A percentile compares a stretch with the other conserved stretches of the same genome.
These are phyloP conservation scores for Teunomyces pallodes DNA, from an alignment of 805 yeast species.

Conservation along the genomic window DNA sequence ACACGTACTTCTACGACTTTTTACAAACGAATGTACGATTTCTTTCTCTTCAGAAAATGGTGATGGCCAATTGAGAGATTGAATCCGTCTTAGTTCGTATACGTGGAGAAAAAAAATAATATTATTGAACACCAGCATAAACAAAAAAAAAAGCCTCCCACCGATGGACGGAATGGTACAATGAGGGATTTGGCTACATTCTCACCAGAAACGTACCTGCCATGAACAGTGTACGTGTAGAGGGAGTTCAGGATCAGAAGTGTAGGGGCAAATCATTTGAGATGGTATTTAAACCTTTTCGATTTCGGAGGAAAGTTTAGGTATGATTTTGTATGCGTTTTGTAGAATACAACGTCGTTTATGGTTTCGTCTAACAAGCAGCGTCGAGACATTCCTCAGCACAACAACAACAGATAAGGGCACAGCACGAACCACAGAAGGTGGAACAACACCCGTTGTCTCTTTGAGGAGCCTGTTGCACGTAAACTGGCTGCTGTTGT, in stretches of 20 bases:
- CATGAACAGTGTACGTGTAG: neutral
- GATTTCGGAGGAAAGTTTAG: too few species aligned
- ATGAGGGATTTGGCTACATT: neutral
- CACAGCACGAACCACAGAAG: conserved; percentile 15
- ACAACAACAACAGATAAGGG: conserved; percentile 16
- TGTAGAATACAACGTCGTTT: neutral
- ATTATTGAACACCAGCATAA: neutral
- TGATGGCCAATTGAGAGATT: too few species aligned
- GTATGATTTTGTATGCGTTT: neutral
- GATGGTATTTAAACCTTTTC: too few species aligned
- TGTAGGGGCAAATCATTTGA: too few species aligned
- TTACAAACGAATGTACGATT: neutral
- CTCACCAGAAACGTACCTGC: neutral
- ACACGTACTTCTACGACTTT: too few species aligned
- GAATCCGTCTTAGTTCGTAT: neutral
- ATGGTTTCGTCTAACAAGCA: neutral
- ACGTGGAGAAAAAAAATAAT: neutral
- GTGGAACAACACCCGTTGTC: conserved; percentile 25
- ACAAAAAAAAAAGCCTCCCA: neutral
- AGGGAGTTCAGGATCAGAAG: too few species aligned
- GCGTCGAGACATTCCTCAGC: conserved; percentile 16
- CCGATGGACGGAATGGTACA: neutral
- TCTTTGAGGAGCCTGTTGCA: conserved; percentile 24
- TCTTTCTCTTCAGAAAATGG: neutral
- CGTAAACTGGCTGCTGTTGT: conserved; percentile 33